Evolutionary conservation across 192 early-diverging fungal genomes (phyloP).

Genomic region (Backusella australiensis): DNA sequence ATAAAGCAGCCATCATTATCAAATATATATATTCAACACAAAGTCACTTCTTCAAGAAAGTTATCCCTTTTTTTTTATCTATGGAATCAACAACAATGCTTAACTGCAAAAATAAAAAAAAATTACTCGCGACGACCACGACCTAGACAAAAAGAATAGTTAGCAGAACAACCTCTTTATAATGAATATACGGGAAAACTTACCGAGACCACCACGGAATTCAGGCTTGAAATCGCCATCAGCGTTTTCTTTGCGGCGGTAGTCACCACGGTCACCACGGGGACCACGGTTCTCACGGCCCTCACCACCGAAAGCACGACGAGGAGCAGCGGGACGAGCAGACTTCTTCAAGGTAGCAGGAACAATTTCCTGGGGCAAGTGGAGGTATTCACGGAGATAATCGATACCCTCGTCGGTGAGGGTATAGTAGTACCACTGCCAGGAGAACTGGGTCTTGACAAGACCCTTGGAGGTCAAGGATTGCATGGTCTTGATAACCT

Average conservation of each 20-base stretch:
- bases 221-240: slow-evolving; percentile 95
- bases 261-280: slow-evolving; percentile 83
- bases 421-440: slow-evolving; percentile 99
- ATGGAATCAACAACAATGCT: background rate
- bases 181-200: background rate
- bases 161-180: background rate
- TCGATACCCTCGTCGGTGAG: slow-evolving; percentile 97
- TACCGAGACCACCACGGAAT: slow-evolving; percentile 94
- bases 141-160: slow-evolving; percentile 5
- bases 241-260: slow-evolving; percentile 88
- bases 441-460: slow-evolving; percentile 97
- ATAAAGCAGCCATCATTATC: background rate
- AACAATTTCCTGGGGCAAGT: slow-evolving; percentile 96
- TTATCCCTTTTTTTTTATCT: background rate
- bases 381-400: slow-evolving; percentile 95
- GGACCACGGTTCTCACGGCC: slow-evolving; percentile 54
- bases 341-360: slow-evolving; percentile 98
- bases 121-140: slow-evolving; percentile 26
- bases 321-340: slow-evolving; percentile 73
- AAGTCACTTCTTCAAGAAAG: background rate
- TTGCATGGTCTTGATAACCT: slow-evolving; percentile 99
- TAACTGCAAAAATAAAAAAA: slow-evolving; percentile 3
- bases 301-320: slow-evolving; percentile 68
- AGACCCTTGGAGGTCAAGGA: slow-evolving; percentile 90
- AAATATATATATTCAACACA: background rate